phyloP scores from a whole-genome alignment of 2,329 filamentous ascomycete genomes.

The Hymenoscyphus infarciens region DNA sequence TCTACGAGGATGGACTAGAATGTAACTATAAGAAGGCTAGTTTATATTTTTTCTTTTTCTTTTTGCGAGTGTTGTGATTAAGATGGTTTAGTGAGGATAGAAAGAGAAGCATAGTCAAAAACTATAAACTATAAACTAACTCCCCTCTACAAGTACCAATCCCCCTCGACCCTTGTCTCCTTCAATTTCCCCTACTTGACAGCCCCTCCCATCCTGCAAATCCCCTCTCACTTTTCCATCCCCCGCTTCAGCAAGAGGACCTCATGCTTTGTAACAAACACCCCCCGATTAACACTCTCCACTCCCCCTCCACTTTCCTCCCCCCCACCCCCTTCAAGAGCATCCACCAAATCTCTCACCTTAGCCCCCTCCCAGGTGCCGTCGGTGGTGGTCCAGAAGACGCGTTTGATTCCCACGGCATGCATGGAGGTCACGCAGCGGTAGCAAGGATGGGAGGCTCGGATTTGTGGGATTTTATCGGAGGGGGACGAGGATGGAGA shows the following conservation, averaged over 20 bases:
- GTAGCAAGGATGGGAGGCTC: constrained; percentile 47
- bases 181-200: no score
- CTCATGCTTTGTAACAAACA: constrained; percentile 53
- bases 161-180: no score
- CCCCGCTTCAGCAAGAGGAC: constrained; percentile 43
- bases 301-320: constrained; percentile 21
- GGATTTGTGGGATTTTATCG: constrained; percentile 17
- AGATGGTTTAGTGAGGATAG: no score
- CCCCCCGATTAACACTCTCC: constrained; percentile 25
- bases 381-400: constrained; percentile 49
- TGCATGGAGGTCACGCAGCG: constrained; percentile 50
- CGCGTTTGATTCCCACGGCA: constrained; percentile 48
- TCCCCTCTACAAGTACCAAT: no score
- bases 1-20: no score
- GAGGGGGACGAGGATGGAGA: not conserved
- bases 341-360: constrained; percentile 46
- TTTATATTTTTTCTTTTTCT: no score
- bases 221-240: no score
- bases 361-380: constrained; percentile 50
- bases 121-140: no score
- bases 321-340: constrained; percentile 42
- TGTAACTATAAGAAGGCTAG: no score
- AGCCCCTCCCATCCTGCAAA: no score
- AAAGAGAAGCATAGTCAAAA: no score
- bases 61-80: no score